Base-by-base conservation (phyloP, 768 basidiomycete genomes). In the Cystobasidium onofrii region DNA sequence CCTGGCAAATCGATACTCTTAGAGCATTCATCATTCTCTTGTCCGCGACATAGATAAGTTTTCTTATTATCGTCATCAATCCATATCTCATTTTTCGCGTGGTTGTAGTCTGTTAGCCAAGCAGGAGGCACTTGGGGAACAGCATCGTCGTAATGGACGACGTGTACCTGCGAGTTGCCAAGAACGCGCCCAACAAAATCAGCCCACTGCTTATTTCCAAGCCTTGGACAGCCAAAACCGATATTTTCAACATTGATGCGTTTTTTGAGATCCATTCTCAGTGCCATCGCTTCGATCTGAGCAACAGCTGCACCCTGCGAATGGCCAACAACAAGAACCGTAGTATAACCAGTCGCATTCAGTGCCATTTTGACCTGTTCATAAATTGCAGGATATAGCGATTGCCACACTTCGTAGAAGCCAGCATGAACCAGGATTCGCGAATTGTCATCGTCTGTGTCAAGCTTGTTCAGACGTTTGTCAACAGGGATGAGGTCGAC, bases 11-110 rank as follows among this genome's bases (percentile, higher is more conserved):
- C 12, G 20, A 50, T 50, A 50, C 46, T 50, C 6, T 3, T 20
- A 31, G 57, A 6, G 25, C 57, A 61, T 3, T 61, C 57, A 15
- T 61, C 31, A 61, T 61, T 61, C 57, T 61, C 57, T 23, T 61
- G 57, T 15, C 57, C 57, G 6, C 57, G 57, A 61, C 57, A 61
- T 4, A 61, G 57, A 61, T 9, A 39, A 15, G 36, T 39, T 23
- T 61, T 61, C 25, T 61, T 61, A 3, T 3, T 39, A 4, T 61
- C 13, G 4, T 61, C 13, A 23, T 61, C 57, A 18, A 61, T 31
- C 57, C 57, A 61, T 12, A 61, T 61, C 23, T 61, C 57, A n/a
- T 61, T 61, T 18, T 39, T 61, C 57, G 57, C 31, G n/a, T 61
- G 57, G 17, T 39, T 6, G n/a, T 33, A 61, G 31, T 39, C 57